phyloP scores from a whole-genome alignment of 805 yeast species.

The Suhomyces canberraensis region DNA sequence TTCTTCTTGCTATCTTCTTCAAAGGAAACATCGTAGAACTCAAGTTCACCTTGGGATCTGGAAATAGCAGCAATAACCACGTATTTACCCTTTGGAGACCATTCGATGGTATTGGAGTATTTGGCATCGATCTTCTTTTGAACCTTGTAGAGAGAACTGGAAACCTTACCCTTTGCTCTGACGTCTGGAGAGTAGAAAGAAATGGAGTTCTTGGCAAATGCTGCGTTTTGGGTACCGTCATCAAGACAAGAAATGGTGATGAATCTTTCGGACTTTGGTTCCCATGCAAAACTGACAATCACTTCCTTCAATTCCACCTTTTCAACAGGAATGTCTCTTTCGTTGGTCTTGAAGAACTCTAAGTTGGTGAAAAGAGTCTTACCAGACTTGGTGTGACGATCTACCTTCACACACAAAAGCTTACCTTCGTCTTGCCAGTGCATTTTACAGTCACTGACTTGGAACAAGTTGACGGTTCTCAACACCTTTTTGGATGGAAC shows the following conservation, averaged over 20 bases:
- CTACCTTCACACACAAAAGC: slow-evolving; percentile 88
- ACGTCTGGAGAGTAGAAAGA: slow-evolving; percentile 81
- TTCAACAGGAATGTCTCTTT: slow-evolving; percentile 91
- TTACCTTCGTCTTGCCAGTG: slow-evolving; percentile 92
- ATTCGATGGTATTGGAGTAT: slow-evolving; percentile 67
- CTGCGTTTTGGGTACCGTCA: slow-evolving; percentile 54
- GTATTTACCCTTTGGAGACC: slow-evolving; percentile 95
- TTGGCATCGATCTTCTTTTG: slow-evolving; percentile 59
- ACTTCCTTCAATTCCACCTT: slow-evolving; percentile 90
- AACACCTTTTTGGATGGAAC: slow-evolving; percentile 78
- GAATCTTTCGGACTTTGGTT: slow-evolving; percentile 87
- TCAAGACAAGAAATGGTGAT: slow-evolving; percentile 68
- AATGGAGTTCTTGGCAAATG: slow-evolving; percentile 63
- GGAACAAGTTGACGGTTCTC: slow-evolving; percentile 91
- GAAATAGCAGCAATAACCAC: slow-evolving; percentile 51
- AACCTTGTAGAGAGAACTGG: slow-evolving; percentile 52
- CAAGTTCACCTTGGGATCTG: slow-evolving; percentile 60
- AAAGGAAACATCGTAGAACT: slow-evolving; percentile 82
- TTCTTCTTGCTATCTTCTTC: slow-evolving; percentile 64
- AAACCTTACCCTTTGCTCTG: slow-evolving; percentile 48
- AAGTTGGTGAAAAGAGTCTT: slow-evolving; percentile 88
- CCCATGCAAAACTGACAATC: slow-evolving; percentile 90
- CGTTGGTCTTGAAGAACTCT: slow-evolving; percentile 84
- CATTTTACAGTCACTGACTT: slow-evolving; percentile 84
- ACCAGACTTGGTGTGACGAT: slow-evolving; percentile 93